phyloP scores from a whole-genome alignment of 768 basidiomycete genomes.

The Lyophyllum decastes region DNA sequence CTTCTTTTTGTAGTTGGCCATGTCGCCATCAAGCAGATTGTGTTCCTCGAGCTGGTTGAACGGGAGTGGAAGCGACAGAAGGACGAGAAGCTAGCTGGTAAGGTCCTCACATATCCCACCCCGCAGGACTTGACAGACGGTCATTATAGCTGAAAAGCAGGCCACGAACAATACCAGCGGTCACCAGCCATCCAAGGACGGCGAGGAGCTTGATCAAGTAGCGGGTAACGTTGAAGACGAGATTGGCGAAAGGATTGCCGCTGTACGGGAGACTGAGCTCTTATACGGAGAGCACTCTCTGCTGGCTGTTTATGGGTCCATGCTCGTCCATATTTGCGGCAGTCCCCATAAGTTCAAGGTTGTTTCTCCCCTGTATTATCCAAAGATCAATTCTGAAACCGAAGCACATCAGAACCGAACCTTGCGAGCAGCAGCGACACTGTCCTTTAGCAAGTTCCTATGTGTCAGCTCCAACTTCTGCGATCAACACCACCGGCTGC shows the following conservation, averaged over 20 bases:
- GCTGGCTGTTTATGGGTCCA: slow-evolving; percentile 82
- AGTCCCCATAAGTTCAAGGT: slow-evolving; percentile 93
- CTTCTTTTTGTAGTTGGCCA: slow-evolving; percentile 96
- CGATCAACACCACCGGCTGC: slow-evolving; percentile 81
- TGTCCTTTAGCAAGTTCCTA: slow-evolving; percentile 94
- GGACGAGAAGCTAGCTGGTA: slow-evolving; percentile 82
- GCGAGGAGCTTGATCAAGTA: slow-evolving; percentile 94
- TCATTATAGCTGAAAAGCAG: slow-evolving; percentile 58
- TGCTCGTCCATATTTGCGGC: slow-evolving; percentile 88
- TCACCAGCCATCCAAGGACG: slow-evolving; percentile 51
- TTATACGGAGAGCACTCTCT: slow-evolving; percentile 83
- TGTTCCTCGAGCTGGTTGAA: slow-evolving; percentile 93
- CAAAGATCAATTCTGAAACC: slow-evolving; percentile 5
- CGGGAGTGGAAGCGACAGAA: slow-evolving; percentile 96
- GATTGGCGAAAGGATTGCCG: slow-evolving; percentile 89
- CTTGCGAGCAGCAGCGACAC: slow-evolving; percentile 81
- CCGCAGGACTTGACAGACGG: neutral
- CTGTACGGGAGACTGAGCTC: slow-evolving; percentile 83
- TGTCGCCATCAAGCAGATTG: slow-evolving; percentile 96
- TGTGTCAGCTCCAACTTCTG: slow-evolving; percentile 95
- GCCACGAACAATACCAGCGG: slow-evolving; percentile 33
- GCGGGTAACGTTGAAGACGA: slow-evolving; percentile 98
- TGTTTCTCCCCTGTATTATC: slow-evolving; percentile 14
- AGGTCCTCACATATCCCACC: slow-evolving; percentile 21
- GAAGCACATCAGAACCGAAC: slow-evolving; percentile 67